These are phyloP conservation scores for Irpex sp. DNA, from an alignment of 1,284 basidiomycete genomes.

Conservation along the genomic window DNA sequence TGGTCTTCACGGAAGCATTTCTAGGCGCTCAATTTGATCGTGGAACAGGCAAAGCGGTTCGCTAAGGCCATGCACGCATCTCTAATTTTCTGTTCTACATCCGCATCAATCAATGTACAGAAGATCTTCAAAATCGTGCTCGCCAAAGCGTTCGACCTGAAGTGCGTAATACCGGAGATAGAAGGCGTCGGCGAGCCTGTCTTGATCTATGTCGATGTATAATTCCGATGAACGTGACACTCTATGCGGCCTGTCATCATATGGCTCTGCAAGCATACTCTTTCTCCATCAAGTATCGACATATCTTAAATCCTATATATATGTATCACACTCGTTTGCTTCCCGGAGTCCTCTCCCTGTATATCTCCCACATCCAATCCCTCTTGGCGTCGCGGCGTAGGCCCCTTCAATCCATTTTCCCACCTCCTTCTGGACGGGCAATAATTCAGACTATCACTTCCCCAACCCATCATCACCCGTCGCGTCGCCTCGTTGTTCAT, in stretches of 20 bases:
- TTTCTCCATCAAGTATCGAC: neutral
- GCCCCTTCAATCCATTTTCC: neutral
- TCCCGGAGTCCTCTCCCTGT: neutral
- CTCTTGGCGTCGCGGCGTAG: neutral
- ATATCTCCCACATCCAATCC: neutral
- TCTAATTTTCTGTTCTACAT: conserved; percentile 96
- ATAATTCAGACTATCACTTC: neutral
- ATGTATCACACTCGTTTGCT: neutral
- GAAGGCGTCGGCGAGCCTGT: conserved; percentile 92
- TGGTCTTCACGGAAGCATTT: neutral
- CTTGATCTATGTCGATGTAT: conserved; percentile 90
- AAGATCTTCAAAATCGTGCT: conserved; percentile 99
- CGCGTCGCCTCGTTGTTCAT: neutral
- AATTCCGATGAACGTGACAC: conserved; percentile 9
- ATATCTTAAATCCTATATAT: neutral
- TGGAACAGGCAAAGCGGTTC: conserved; percentile 82
- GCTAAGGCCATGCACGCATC: conserved; percentile 98
- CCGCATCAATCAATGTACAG: conserved; percentile 97
- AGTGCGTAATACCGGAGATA: conserved; percentile 97
- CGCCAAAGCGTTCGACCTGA: conserved; percentile 85
- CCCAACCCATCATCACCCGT: neutral
- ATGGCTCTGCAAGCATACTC: neutral
- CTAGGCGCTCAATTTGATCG: conserved; percentile 8
- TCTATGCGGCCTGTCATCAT: neutral
- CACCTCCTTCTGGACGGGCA: neutral